Conservation (phyloP, 441 rosid genomes). For the Eutrema salsugineum region DNA sequence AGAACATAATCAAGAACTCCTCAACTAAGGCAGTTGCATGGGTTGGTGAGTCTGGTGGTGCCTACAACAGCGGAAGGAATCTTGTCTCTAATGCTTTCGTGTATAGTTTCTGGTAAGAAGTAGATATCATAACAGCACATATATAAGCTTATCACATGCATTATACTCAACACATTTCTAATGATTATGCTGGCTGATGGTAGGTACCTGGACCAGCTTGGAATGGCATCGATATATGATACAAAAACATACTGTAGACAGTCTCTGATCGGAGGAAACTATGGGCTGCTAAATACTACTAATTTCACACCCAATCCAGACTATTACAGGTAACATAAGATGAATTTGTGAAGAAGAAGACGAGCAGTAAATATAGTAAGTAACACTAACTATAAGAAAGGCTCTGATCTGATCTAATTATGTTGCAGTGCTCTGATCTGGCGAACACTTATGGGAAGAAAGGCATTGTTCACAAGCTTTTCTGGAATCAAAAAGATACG, state of each 20-base stretch:
- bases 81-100: conserved; percentile 85
- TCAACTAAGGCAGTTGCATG: conserved; percentile 63
- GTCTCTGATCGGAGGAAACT: conserved; percentile 87
- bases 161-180: background rate
- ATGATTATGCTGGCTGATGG: background rate
- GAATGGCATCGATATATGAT: conserved; percentile 66
- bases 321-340: conserved; percentile 68
- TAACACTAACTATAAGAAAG: conserved; percentile 36
- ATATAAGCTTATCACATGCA: background rate
- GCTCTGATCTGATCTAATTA: conserved; percentile 95
- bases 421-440: conserved; percentile 92
- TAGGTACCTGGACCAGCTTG: conserved; percentile 98
- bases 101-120: conserved; percentile 84
- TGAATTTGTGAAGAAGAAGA: background rate
- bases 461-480: conserved; percentile 60
- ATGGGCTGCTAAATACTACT: conserved; percentile 77
- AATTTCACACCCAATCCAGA: conserved; percentile 90
- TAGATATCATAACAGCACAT: background rate
- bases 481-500: conserved; percentile 65
- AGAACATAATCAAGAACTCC: conserved; percentile 46
- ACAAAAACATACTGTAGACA: conserved; percentile 95
- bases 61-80: conserved; percentile 86
- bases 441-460: conserved; percentile 81
- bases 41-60: conserved; percentile 99
- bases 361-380: too few species aligned